Base-by-base conservation (phyloP, 805 yeast species). In the Suhomyces canberraensis region DNA sequence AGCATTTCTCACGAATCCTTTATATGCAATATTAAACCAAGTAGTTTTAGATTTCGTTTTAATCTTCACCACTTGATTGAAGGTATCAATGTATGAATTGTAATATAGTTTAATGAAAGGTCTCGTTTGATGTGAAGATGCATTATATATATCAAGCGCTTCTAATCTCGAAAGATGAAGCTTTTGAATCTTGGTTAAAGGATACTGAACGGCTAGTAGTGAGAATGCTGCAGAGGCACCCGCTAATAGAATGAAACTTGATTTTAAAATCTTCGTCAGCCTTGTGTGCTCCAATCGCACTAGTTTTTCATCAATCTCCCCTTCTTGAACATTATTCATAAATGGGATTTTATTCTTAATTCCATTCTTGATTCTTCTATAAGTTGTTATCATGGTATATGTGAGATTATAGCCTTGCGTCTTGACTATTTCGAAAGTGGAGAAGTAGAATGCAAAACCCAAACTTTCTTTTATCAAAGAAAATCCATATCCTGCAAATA, bases 191-290 rank as follows among this genome's bases (percentile, higher is more conserved):
- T 84, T 86, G 16, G 79, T 67, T 22, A 91, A 66, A 0, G 98
- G 98, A 47, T 82, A 88, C 50, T 88, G 96, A 4, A 90, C 80
- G 3, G 81, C 71, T 42, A 90, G 79, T 15, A 90, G 64, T 0
- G 87, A 69, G 14, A 81, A 66, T 0, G 96, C 91, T 1, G 97
- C 96, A 4, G 84, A 69, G 8, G 93, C 87, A 14, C 98, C 98
- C 0, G 95, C 96, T 6, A 83, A 49, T 19, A 91, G 70, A 3
- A 88, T 76, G 54, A 83, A 85, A 1, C 81, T 56, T 2, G 90
- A 81, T 47, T 76, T 78, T 26, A 86, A 52, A n/a, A 78, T 65
- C 40, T 71, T 74, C 0, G 69, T 62, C 69, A 61, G 67, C 32
- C 68, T 43, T 18, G 53, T 55, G 28, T 60, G 57, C 40, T 64